Evolutionary conservation across 768 basidiomycete species (phyloP).

Genomic region (Calvatia gigantea): DNA sequence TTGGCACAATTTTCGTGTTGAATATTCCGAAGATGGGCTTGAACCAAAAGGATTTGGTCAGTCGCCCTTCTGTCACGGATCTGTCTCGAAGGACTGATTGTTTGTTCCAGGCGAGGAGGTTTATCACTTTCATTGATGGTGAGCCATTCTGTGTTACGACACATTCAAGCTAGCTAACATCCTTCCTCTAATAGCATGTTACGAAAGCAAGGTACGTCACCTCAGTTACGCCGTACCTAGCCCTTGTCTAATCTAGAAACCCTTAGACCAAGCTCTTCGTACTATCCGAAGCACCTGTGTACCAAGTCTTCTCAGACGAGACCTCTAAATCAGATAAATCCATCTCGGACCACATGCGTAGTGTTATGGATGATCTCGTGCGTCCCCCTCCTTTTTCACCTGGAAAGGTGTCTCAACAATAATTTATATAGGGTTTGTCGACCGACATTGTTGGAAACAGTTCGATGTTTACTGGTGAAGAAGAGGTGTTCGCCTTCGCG

Average conservation of each 20-base stretch:
- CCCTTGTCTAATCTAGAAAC: not conserved
- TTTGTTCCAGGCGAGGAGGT: slow-evolving; percentile 73
- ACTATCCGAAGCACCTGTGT: slow-evolving; percentile 90
- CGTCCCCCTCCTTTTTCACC: slow-evolving; percentile 16
- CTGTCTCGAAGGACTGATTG: not conserved
- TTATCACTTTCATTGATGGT: slow-evolving; percentile 98
- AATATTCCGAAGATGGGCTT: slow-evolving; percentile 89
- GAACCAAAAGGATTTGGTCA: slow-evolving; percentile 80
- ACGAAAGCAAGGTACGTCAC: slow-evolving; percentile 73
- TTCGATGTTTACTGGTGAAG: slow-evolving; percentile 94
- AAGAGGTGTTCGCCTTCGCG: slow-evolving; percentile 96
- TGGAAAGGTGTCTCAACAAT: slow-evolving; percentile 7
- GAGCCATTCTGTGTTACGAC: slow-evolving; percentile 21
- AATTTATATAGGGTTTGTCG: slow-evolving; percentile 61
- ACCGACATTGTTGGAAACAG: slow-evolving; percentile 74
- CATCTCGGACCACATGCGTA: slow-evolving; percentile 84
- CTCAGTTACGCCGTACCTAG: not conserved
- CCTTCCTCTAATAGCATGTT: slow-evolving; percentile 57
- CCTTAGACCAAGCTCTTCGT: slow-evolving; percentile 83
- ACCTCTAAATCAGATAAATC: slow-evolving; percentile 29
- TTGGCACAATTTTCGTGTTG: slow-evolving; percentile 83
- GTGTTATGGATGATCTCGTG: slow-evolving; percentile 95
- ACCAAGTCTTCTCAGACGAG: slow-evolving; percentile 84
- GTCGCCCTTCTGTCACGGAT: slow-evolving; percentile 14
- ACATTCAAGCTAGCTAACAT: slow-evolving; percentile 1